Conservation (phyloP, 2,329 filamentous ascomycete species). For the Ascochyta rabiei region DNA sequence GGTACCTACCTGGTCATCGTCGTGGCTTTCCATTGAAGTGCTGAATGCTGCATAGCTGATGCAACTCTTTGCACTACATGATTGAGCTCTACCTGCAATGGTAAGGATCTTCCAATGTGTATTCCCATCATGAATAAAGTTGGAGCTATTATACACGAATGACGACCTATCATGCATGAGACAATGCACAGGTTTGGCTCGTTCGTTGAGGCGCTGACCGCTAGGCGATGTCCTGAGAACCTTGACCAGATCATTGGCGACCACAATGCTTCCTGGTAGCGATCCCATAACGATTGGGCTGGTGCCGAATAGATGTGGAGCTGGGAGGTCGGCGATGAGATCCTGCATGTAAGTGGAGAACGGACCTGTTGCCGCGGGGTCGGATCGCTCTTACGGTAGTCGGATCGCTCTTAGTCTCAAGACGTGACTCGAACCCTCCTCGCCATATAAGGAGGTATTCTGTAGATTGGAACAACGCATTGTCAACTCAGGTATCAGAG, state of each 20-base stretch:
- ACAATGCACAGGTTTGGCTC: not conserved
- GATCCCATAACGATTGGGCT: not conserved
- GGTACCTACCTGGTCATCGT: not conserved
- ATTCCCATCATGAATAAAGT: not conserved
- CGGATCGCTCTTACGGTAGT: slow-evolving; percentile 2
- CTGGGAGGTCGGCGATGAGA: slow-evolving; percentile 15
- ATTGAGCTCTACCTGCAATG: not conserved
- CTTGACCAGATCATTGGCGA: not conserved
- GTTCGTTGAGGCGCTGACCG: not conserved
- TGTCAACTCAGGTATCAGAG: no score
- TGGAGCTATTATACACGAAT: not conserved
- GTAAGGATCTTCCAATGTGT: slow-evolving; percentile 1
- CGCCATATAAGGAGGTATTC: not conserved
- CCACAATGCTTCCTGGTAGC: not conserved
- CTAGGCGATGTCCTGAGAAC: not conserved
- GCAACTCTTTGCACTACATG: slow-evolving; percentile 1
- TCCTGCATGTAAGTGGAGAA: slow-evolving; percentile 15
- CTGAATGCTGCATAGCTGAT: slow-evolving; percentile 6
- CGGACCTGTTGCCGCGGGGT: slow-evolving; percentile 1
- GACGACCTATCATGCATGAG: not conserved
- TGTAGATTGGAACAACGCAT: not conserved
- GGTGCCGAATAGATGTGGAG: slow-evolving; percentile 1
- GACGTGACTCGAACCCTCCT: not conserved
- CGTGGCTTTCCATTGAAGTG: not conserved
- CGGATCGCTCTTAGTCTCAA: not conserved